Evolutionary conservation across 2,329 filamentous ascomycete species (phyloP).

Genomic region (Claviceps fusiformis): DNA sequence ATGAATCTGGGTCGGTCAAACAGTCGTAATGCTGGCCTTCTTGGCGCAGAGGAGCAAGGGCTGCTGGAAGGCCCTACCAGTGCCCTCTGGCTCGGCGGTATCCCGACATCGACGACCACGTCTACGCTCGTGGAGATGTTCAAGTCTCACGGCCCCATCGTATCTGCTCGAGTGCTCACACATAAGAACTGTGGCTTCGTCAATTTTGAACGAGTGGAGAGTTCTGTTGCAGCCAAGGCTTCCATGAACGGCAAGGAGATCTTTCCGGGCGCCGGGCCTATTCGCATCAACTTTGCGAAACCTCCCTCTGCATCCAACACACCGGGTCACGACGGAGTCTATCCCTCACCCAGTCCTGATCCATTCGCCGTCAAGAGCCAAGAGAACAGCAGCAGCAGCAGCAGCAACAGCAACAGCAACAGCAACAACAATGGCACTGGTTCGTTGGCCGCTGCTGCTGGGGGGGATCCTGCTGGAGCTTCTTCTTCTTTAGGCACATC

Average conservation of each 20-base stretch:
- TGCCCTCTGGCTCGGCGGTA: slow-evolving; percentile 92
- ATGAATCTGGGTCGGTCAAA: slow-evolving; percentile 59
- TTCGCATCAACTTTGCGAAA: slow-evolving; percentile 95
- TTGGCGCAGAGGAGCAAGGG: slow-evolving; percentile 62
- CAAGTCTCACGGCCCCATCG: slow-evolving; percentile 78
- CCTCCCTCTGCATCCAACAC: slow-evolving; percentile 83
- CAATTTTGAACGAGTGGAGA: slow-evolving; percentile 87
- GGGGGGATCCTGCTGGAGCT: slow-evolving; percentile 11
- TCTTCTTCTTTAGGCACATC: slow-evolving; percentile 10
- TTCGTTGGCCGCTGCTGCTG: slow-evolving; percentile 17
- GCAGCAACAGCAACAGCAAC: not conserved
- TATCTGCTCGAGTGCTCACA: slow-evolving; percentile 84
- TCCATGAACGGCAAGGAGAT: slow-evolving; percentile 94
- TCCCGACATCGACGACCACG: slow-evolving; percentile 90
- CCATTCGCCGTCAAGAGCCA: slow-evolving; percentile 54
- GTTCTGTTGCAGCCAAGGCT: slow-evolving; percentile 76
- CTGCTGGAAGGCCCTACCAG: slow-evolving; percentile 82
- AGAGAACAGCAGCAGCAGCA: slow-evolving; percentile 22
- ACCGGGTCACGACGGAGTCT: slow-evolving; percentile 75
- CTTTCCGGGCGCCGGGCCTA: slow-evolving; percentile 88
- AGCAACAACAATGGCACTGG: slow-evolving; percentile 19
- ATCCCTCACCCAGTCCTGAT: slow-evolving; percentile 83
- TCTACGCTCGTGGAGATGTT: slow-evolving; percentile 94
- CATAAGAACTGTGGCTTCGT: slow-evolving; percentile 99
- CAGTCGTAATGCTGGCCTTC: slow-evolving; percentile 51